Evolutionary conservation across 805 yeast species (phyloP).

Genomic region (Debaryomyces prosopidis): DNA sequence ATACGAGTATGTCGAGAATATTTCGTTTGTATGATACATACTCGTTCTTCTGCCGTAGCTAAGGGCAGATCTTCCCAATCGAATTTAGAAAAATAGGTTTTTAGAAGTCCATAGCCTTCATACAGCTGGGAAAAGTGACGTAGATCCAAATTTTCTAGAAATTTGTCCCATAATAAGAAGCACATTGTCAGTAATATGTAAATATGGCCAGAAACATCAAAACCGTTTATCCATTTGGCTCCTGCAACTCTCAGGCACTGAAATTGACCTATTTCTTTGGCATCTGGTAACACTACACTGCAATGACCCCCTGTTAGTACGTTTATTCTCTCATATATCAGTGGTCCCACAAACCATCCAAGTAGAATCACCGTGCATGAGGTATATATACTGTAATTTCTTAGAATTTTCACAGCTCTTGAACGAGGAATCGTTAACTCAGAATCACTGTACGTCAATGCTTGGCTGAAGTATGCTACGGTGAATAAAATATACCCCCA

Average conservation of each 20-base stretch:
- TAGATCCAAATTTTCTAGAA: neutral
- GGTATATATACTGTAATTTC: constrained; percentile 12
- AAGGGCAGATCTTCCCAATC: neutral
- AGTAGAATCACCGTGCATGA: constrained; percentile 10
- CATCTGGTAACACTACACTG: constrained; percentile 11
- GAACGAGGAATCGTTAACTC: constrained; percentile 4
- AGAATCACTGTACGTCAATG: constrained; percentile 6
- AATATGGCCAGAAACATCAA: constrained; percentile 56
- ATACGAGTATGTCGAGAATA: neutral
- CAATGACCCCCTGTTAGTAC: constrained; percentile 42
- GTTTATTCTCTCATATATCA: constrained; percentile 32
- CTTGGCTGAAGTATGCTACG: constrained; percentile 13
- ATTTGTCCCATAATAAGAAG: constrained; percentile 26
- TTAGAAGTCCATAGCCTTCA: neutral
- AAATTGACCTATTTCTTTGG: neutral
- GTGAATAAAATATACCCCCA: constrained; percentile 34
- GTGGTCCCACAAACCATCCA: constrained; percentile 37
- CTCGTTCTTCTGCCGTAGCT: neutral
- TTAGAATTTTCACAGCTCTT: constrained; percentile 2
- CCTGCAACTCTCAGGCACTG: neutral
- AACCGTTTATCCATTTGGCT: constrained; percentile 50
- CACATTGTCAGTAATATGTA: constrained; percentile 46
- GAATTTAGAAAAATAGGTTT: neutral
- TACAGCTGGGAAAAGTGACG: neutral
- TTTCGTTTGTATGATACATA: neutral